Evolutionary conservation across 2,329 filamentous ascomycete species (phyloP), one percentile per base, ranked within the genome.

Genomic region (Aspergillus ruber): DNA sequence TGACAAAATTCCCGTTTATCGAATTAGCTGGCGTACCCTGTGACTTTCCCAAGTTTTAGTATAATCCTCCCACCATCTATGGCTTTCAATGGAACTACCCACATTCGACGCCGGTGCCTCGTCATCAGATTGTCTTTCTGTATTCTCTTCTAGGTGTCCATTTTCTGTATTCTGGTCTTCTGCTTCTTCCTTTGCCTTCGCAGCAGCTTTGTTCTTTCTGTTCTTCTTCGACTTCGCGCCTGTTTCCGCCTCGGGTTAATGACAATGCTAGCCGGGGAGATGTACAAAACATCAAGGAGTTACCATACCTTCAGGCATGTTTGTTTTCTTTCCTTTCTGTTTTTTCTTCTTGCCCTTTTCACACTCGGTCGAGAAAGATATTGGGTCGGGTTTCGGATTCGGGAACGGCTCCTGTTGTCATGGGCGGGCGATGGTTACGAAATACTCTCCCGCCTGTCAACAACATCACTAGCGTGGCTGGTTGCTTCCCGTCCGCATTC

Each of bases 131-230:
- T 67, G 64, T 32, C 53, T 56, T 17, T 48, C 59, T 53, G 44
- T 49, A 46, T 47, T 42, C 49, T 43, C 53, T 47, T 60, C 51
- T 38, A 33, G 18, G 10, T 45, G 39, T 17, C 54, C 53, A 18
- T 57, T 49, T 10, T 56, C 49, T 38, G 66, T 68, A 18, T 50
- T 50, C 4, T 56, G 45, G 43, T 39, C 12, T 69, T 67, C 13
- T 66, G 66, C 50, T 69, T 70, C 36, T 17, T 57, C 54, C 49
- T 72, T 69, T 17, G 59, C 57, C 59, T 75, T 79, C 47, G 63
- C 66, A 49, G 65, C 65, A 53, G 68, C 69, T 67, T 79, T 79
- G 66, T 78, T 81, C 70, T 77, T 79, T 63, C 76, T 80, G 65
- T 73, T 78, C 62, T 74, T 79, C 69, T 78, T 81, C 60, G 76